These are phyloP conservation scores for Ormosia semicastrata DNA, from an alignment of 306 rosid genomes.

Conservation along the genomic window DNA sequence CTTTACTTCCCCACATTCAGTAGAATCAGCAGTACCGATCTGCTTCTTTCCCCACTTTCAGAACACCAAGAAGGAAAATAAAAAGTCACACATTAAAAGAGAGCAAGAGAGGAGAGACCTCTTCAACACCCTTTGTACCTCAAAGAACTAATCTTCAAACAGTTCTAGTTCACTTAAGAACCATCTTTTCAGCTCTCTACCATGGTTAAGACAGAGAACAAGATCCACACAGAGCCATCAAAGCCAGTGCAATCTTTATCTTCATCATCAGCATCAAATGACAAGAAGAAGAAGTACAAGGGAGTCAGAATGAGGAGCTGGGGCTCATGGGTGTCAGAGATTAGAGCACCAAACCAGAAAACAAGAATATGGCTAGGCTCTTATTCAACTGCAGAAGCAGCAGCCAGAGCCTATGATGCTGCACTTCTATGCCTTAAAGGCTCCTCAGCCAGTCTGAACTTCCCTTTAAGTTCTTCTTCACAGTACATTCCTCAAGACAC, in stretches of 20 bases:
- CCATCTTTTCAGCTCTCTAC: background rate
- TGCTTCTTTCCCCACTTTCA: slow-evolving; percentile 31
- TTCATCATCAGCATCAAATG: slow-evolving; percentile 22
- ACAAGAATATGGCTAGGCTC: slow-evolving; percentile 98
- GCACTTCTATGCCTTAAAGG: slow-evolving; percentile 95
- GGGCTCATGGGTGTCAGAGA: slow-evolving; percentile 99
- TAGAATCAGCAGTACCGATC: too few relatives aligned
- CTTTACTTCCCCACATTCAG: slow-evolving; percentile 29
- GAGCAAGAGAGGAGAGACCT: slow-evolving; percentile 16
- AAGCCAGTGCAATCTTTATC: slow-evolving; percentile 23
- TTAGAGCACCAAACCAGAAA: slow-evolving; percentile 96
- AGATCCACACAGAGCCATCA: slow-evolving; percentile 44
- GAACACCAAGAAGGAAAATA: background rate
- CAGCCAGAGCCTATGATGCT: slow-evolving; percentile 98
- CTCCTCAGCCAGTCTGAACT: slow-evolving; percentile 76
- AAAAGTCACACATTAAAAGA: slow-evolving; percentile 6
- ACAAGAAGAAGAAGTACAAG: slow-evolving; percentile 68
- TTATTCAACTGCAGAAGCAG: slow-evolving; percentile 92
- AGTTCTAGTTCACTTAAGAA: background rate
- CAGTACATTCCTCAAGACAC: slow-evolving; percentile 44
- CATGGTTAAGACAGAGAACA: slow-evolving; percentile 80
- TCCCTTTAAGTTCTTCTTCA: slow-evolving; percentile 48
- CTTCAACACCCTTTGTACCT: slow-evolving; percentile 17
- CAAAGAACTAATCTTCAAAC: background rate
- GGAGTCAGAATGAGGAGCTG: slow-evolving; percentile 99